Evolutionary conservation across 306 rosid species (phyloP), one percentile per base, ranked within the genome.

Genomic region (Citrullus amarus): DNA sequence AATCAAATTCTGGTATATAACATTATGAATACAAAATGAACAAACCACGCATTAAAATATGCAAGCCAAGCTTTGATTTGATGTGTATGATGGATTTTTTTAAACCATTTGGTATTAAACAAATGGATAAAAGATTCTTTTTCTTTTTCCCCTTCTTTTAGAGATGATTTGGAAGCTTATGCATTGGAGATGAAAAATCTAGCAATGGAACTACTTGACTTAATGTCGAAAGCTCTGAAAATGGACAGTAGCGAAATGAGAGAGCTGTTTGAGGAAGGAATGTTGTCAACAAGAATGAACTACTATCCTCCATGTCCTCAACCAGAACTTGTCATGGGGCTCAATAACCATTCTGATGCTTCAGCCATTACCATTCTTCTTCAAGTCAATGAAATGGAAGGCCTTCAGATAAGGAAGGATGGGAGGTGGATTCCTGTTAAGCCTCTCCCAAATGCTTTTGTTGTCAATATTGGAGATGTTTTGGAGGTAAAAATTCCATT

Each of bases 261-360:
- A 6, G 72, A 78, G 22, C 22, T 85, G 51, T 76, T 82, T 70
- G 84, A 67, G 13, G 82, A 82, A 36, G 86, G 88, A 51, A 6
- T 11, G 18, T 78, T 81, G 3, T 25, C 55, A 22, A 53, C 83
- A 63, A 83, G 88, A 25, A 83, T 86, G 79, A 86, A 86, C 46
- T 86, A 78, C 56, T 83, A 86, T 79, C 84, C 88, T 53, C 89
- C 86, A 55, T 86, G 89, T 70, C 84, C 84, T 4, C 81, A 83
- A 20, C 85, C 89, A 9, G 85, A 86, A 18, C 57, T 76, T 39
- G 90, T 53, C 1, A 79, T 76, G 28, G 90, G 86, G 39, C 48
- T 87, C 72, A 82, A 20, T 48, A 56, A 81, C 65, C 85, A 82
- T 55, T 82, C 88, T 1, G 90, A 84, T 62, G 14, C 62, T 0